Evolutionary conservation across 2,329 filamentous ascomycete species (phyloP), one percentile per base, ranked within the genome.

Genomic region (Cadophora sp.): DNA sequence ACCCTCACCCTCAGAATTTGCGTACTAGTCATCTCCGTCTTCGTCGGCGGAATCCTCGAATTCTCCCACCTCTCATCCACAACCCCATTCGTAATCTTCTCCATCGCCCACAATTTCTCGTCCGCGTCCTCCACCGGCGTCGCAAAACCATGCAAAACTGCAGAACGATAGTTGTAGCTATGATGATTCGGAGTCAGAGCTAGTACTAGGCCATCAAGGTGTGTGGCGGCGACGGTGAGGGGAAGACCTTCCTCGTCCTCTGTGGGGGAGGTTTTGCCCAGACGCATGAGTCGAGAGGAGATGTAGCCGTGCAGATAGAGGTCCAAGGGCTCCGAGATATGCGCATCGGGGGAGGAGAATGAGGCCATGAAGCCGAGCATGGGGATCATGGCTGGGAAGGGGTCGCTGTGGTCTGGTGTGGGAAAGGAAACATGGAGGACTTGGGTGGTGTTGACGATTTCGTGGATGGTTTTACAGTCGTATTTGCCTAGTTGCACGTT

Each of bases 251-350:
- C 77, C 27, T 77, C 68, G 58, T 73, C 71, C 14, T 72, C 67
- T 1, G 56, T 51, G 43, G 58, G 46, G 12, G 64, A 59, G 22
- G 65, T 65, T 12, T 43, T 59, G 14, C 88, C 83, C 8, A 91
- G 79, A 71, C 90, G 91, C 84, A 95, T 91, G 40, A 97, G 83
- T 8, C 93, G 90, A 0, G 89, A 89, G 68, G 89, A 92, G 73
- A 95, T 90, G 79, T 95, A 97, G 76, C 93, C 93, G 79, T 97
- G 93, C 8, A 97, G 85, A 78, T 97, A 97, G 70, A 91, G 85
- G 67, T 94, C 90, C 5, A 93, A 83, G 0, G 90, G 88, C 72
- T 93, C 89, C 62, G 86, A 83, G 22, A 86, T 79, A 63, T 84
- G 83, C 19, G 87, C 84, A 64, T 86, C 89, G 5, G 90, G 90